phyloP scores from a whole-genome alignment of 1,284 basidiomycete species.

The Trametes pubescens region DNA sequence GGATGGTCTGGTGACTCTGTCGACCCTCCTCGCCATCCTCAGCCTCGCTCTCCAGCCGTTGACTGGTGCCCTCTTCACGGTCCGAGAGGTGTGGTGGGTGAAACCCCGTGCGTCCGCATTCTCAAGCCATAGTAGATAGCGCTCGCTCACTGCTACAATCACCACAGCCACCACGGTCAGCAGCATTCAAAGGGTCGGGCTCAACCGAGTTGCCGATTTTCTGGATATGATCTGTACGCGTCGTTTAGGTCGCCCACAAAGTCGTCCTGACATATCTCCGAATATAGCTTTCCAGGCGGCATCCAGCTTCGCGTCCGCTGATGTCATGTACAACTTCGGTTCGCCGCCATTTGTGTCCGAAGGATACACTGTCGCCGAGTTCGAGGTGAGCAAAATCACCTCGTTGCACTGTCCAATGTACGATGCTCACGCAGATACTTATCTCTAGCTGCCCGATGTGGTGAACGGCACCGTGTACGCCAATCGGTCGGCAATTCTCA shows the following conservation, averaged over 20 bases:
- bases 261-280: background rate
- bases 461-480: slow-evolving; percentile 51
- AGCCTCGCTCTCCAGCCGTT: slow-evolving; percentile 58
- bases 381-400: slow-evolving; percentile 46
- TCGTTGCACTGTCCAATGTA: too few relatives aligned
- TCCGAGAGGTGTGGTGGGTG: slow-evolving; percentile 52
- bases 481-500: slow-evolving; percentile 56
- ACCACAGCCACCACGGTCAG: slow-evolving; percentile 47
- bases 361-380: slow-evolving; percentile 54
- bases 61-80: slow-evolving; percentile 55
- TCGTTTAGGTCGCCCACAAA: background rate
- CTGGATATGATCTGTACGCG: slow-evolving; percentile 55
- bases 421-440: background rate
- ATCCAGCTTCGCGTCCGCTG: slow-evolving; percentile 59
- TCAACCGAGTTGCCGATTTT: slow-evolving; percentile 54
- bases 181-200: slow-evolving; percentile 47
- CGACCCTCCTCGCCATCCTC: slow-evolving; percentile 51
- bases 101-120: slow-evolving; percentile 45
- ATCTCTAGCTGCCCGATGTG: slow-evolving; percentile 33
- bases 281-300: slow-evolving; percentile 58
- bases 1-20: background rate
- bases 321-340: slow-evolving; percentile 53
- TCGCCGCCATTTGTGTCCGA: slow-evolving; percentile 52
- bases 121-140: background rate
- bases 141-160: background rate